These are phyloP conservation scores for Brassica juncea DNA, from an alignment of 345 rosid genomes.

Conservation along the genomic window DNA sequence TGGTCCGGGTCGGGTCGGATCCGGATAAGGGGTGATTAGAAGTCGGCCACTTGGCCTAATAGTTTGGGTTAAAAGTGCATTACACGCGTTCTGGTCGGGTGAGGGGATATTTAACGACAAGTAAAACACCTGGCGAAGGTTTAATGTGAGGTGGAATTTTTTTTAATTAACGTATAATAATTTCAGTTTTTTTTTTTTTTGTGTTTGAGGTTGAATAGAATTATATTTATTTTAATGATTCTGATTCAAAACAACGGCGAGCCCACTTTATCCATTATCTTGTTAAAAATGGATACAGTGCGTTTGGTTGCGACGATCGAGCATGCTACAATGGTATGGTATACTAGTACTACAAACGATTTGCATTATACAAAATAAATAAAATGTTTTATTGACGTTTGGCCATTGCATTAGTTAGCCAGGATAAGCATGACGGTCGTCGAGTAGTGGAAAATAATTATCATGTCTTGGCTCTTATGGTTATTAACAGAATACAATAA, in stretches of 20 bases:
- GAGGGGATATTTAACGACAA: background rate
- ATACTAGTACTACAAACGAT: too few relatives aligned
- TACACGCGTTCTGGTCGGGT: conserved; percentile 16
- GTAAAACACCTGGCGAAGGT: background rate
- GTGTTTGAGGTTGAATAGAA: background rate
- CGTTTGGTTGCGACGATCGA: background rate
- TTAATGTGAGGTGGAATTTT: background rate
- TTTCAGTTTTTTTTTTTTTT: too few relatives aligned
- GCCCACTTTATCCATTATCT: background rate
- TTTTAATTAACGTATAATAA: too few relatives aligned
- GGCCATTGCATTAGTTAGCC: too few relatives aligned
- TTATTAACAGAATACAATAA: background rate
- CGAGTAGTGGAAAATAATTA: background rate
- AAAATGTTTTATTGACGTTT: too few relatives aligned
- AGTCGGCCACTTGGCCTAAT: conserved; percentile 40
- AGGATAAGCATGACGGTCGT: background rate
- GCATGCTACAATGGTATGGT: too few relatives aligned
- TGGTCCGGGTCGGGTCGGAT: background rate
- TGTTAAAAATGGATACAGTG: background rate
- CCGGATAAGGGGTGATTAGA: background rate
- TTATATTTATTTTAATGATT: background rate
- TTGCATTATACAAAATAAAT: too few relatives aligned
- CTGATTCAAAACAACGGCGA: background rate
- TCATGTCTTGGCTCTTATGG: background rate
- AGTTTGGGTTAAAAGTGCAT: conserved; percentile 17